Evolutionary conservation across 2,329 filamentous ascomycete species (phyloP), one percentile per base, ranked within the genome.

Genomic region (Chaetomium sp.): DNA sequence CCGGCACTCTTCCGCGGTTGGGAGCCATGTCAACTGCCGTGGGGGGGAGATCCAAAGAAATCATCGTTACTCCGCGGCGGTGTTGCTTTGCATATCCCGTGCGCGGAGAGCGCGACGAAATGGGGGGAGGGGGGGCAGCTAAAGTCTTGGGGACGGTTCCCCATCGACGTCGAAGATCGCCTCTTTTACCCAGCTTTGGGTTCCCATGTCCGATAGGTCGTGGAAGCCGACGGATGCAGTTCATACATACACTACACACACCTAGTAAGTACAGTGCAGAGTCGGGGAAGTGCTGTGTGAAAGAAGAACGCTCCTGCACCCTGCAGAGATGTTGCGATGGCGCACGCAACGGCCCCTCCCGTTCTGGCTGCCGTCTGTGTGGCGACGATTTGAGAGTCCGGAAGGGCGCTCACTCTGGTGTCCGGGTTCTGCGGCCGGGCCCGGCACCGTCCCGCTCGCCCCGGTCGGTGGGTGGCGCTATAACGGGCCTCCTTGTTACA

Each of bases 331-430:
- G 37, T 50, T 45, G 34, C 52, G 38, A 59, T 58, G 54, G 53
- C 57, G 62, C 52, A 57, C 60, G 55, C 52, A 58, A 49, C 63
- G 63, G 62, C 55, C 61, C 59, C 52, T 63, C 63, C 62, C 62
- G 63, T 57, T 32, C 11, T 50, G 37, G 46, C 59, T 56, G 51
- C 57, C 55, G 40, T 42, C 19, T 27, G 51, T 56, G 59, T 61
- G 51, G 55, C 53, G 51, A 55, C 49, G 47, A 51, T n/a, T 49
- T 27, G 19, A 27, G 19, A 27, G 19, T 27, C 19, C 19, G 40
- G 11, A n/a, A 14, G 12, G 40, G 53, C 49, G 47, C 8, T 54
- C 51, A 49, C 52, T 57, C 56, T 50, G 14, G 14, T 41, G 49
- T 42, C 51, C 6, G 53, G 53, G 52, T 42, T 49, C 41, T 47